Evolutionary conservation across 768 basidiomycete species (phyloP), one percentile per base, ranked within the genome.

Genomic region (Calocera viscosa): DNA sequence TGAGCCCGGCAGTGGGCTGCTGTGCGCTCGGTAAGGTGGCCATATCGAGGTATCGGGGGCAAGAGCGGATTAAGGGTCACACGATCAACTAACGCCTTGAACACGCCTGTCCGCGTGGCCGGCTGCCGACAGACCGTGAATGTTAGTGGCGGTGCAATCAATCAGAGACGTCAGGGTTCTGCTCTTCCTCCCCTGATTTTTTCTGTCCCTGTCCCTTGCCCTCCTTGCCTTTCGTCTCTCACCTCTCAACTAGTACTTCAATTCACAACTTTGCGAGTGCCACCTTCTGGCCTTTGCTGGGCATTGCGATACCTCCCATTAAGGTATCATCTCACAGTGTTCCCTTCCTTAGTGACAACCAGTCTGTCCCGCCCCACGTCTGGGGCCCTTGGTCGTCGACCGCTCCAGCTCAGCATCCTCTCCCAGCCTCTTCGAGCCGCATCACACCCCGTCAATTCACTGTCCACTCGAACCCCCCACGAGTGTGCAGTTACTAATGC

Each of bases 401-500:
- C n/a, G n/a, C n/a, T n/a, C n/a, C n/a, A n/a, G n/a, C n/a, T n/a
- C n/a, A n/a, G n/a, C n/a, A n/a, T n/a, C n/a, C n/a, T n/a, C n/a
- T n/a, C n/a, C n/a, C n/a, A n/a, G n/a, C n/a, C n/a, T n/a, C n/a
- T n/a, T n/a, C n/a, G n/a, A n/a, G 35, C 35, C 35, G 35, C 35
- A 38, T 38, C 35, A 38, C 16, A 28, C 53, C 53, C 53, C 53
- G 53, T 60, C 53, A 16, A 60, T 60, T 60, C 53, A 60, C 53
- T 60, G 53, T 60, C 16, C 30, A 60, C 53, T 60, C 53, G 24
- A 12, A 60, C 11, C 30, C 10, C 53, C 53, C 53, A 60, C 53
- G 53, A 60, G 53, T 60, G 30, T 32, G 53, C 53, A 60, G 53
- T 60, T 60, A 60, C 53, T 60, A 60, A 60, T 60, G 53, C 53